Evolutionary conservation across 345 rosid genomes (phyloP).

Genomic region (Trapa incisa): DNA sequence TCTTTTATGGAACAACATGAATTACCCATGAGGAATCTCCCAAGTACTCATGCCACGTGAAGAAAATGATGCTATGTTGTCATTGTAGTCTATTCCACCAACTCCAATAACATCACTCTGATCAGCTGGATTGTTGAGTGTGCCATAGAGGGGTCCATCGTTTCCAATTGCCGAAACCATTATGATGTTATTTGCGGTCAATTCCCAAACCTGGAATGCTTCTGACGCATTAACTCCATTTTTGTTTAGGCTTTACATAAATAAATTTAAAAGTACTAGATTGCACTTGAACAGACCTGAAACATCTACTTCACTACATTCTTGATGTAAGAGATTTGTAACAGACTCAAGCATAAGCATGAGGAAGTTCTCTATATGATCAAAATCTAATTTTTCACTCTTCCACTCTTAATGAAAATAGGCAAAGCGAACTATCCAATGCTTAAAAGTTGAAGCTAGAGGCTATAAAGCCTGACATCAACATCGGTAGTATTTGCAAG

Average conservation of each 20-base stretch:
- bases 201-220: constrained; percentile 83
- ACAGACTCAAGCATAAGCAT: background rate
- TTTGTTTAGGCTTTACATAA: background rate
- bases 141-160: constrained; percentile 97
- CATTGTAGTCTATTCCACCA: constrained; percentile 93
- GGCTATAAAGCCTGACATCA: background rate
- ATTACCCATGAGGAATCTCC: constrained; percentile 99
- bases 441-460: background rate
- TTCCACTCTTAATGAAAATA: background rate
- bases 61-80: constrained; percentile 95
- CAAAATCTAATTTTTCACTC: background rate
- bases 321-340: background rate
- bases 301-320: background rate
- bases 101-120: constrained; percentile 98
- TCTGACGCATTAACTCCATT: background rate
- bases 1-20: background rate
- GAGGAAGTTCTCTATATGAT: background rate
- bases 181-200: constrained; percentile 90
- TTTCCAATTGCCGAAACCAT: constrained; percentile 99
- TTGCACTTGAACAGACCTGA: background rate
- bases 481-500: background rate
- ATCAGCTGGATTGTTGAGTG: constrained; percentile 96
- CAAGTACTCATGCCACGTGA: constrained; percentile 99
- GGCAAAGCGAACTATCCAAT: background rate
- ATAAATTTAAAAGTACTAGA: background rate